Evolutionary conservation across 108 stramenopile species (phyloP), one percentile per base, ranked within the genome.

Genomic region (Ochromonas danica): DNA sequence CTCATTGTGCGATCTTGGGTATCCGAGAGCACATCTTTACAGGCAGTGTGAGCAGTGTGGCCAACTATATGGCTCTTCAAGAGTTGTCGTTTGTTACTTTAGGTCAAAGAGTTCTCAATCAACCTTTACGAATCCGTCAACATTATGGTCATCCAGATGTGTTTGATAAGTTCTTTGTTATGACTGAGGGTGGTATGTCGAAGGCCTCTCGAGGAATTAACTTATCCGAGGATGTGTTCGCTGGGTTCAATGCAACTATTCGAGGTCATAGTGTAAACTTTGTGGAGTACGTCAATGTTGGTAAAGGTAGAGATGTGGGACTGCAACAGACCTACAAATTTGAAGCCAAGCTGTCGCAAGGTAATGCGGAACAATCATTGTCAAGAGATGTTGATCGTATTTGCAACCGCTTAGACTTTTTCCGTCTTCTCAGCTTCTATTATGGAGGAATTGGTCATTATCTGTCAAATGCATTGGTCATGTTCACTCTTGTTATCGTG

Each of bases 311-410:
- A 33, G 97, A 98, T 87, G 97, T 98, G 28, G 97, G 97, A 61
- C 94, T 96, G 94, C 95, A 94, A 77, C 97, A 98, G 83, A 98
- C 96, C 71, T 98, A 98, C 90, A 96, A 98, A 81, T 98, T 98
- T 86, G 97, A 98, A 85, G 96, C 97, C 27, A 98, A 98, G 81
- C 90, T 98, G 0, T 94, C 95, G 79, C 97, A 98, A 88, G 97
- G 97, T 51, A 94, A 95, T 30, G 97, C 92, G 31, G 97, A 98
- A 79, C 97, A 98, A 87, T 96, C 95, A 83, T 83, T 98, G 14
- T 95, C 95, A 2, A 89, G 97, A 60, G 97, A 98, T 85, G 94
- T 95, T 0, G 93, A 93, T 84, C 87, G 97, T 43, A 90, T 98
- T 83, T 92, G 93, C 63, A 87, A 91, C 33, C 91, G 97, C 17